Evolutionary conservation across 768 basidiomycete species (phyloP), one percentile per base, ranked within the genome.

Genomic region (Naganishia vishniacii): DNA sequence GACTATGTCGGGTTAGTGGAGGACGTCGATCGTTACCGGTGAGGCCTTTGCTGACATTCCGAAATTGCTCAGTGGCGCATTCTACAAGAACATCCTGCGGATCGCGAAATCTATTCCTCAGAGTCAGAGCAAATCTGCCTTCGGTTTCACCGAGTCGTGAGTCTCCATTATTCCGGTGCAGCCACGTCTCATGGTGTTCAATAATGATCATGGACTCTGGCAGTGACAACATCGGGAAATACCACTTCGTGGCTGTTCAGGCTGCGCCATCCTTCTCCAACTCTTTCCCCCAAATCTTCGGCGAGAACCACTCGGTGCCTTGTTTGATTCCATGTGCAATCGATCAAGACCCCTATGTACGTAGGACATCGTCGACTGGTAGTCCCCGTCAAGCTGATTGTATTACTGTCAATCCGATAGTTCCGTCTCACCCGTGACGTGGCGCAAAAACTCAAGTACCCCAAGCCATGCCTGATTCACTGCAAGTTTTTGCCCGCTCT

Each of bases 251-350:
- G 37, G 83, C 95, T 29, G 85, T 99, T 68, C 95, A 99, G 78
- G 91, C 95, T 8, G 85, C 93, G 0, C 93, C 95, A 0, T 89
- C 91, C 18, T 99, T 99, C 81, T 92, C 91, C 67, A 94, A 92
- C 77, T 95, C 93, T 13, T 99, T 98, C 81, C 93, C 95, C 20
- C 91, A 99, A 66, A 98, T 99, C 68, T 99, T 92, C 71, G 93
- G 92, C 59, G 81, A 84, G 5, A 80, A 80, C 42, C 84, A 85
- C 62, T 87, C 89, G 76, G 84, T 97, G 51, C 94, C 94, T 1
- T 89, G 86, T 75, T 82, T 99, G 31, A 99, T 99, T 69, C 94
- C 94, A 13, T 98, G 94, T 73, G 95, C 95, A 15, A 98, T 99
- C 76, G 95, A 99, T 78, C 93, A 95, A 32, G 72, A 73, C 63